Conservation (phyloP, 1,284 basidiomycete species). For the Ganoderma resinaceum region DNA sequence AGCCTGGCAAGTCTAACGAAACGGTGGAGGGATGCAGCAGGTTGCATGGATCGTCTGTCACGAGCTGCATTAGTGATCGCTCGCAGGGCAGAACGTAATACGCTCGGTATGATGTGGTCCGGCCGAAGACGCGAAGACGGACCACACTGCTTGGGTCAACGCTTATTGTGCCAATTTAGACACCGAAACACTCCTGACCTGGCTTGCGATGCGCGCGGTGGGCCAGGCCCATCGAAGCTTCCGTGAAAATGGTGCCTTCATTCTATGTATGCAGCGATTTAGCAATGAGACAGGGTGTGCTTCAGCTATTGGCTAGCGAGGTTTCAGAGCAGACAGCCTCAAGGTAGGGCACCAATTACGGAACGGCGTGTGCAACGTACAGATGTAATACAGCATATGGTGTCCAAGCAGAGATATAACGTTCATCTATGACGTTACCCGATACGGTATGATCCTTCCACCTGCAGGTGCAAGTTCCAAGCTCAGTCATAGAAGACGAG, state of each 20-base stretch:
- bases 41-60: neutral
- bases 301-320: neutral
- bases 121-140: neutral
- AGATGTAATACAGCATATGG: neutral
- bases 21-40: neutral
- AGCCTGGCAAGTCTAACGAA: neutral
- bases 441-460: neutral
- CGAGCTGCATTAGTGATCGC: neutral
- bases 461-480: slow-evolving; percentile 27
- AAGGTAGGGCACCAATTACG: neutral
- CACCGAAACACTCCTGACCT: neutral
- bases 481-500: slow-evolving; percentile 73
- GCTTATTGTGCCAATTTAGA: neutral
- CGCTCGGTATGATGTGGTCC: neutral
- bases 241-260: neutral
- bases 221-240: neutral
- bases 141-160: neutral
- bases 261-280: neutral
- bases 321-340: neutral
- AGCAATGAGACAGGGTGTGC: neutral
- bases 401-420: neutral
- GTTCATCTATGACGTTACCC: neutral
- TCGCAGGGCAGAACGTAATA: neutral
- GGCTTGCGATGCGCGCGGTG: neutral
- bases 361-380: slow-evolving; percentile 1